Base-by-base conservation (phyloP, 2,329 filamentous ascomycete genomes). In the Drechmeria coniospora region DNA sequence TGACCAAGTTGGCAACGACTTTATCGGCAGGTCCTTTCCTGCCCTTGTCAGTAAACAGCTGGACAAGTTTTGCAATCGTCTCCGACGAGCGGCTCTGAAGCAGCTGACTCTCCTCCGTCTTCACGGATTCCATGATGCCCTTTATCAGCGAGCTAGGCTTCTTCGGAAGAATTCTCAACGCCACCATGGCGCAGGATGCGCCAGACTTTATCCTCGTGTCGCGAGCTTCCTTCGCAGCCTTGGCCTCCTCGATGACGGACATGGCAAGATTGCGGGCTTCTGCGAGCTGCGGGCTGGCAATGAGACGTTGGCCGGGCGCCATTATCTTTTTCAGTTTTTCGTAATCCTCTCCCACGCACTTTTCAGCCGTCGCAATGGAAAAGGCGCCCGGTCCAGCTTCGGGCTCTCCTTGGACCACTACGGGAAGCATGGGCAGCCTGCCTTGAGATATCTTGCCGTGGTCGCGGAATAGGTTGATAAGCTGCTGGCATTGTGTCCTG, bases 51-150 rank as follows among this genome's bases (percentile, higher is more conserved):
- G 83, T 84, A 43, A 95, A 90, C 14, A 90, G 65, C 38, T 81
- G 75, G n/a, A 98, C 77, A 13, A 95, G 71, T 21, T 68, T 70
- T 5, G 84, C 82, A 28, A 98, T 79, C 3, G 84, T 86, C 10
- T 70, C 72, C 2, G 86, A 82, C 16, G 87, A 93, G 15, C 87
- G 79, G 41, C 71, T 73, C 50, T 98, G 90, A 2, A 98, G 63
- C 39, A 90, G 81, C 16, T 78, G 56, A 44, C 92, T 95, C 43
- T 94, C 90, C 48, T 98, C 92, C 21, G 74, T 76, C 55, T 95
- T 98, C 46, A 98, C 71, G 44, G 87, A 95, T 50, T 98, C 90
- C 90, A 98, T 98, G 53, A 98, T 80, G 3, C 76, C 82, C 55
- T 93, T 94, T 56, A 98, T 98, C 9, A 93, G 73, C 12, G 77